Percentiles rank a stretch among this genome's conserved stretches.
Conservation (phyloP, 2,329 filamentous ascomycete genomes). For the Aspergillus hortae region DNA sequence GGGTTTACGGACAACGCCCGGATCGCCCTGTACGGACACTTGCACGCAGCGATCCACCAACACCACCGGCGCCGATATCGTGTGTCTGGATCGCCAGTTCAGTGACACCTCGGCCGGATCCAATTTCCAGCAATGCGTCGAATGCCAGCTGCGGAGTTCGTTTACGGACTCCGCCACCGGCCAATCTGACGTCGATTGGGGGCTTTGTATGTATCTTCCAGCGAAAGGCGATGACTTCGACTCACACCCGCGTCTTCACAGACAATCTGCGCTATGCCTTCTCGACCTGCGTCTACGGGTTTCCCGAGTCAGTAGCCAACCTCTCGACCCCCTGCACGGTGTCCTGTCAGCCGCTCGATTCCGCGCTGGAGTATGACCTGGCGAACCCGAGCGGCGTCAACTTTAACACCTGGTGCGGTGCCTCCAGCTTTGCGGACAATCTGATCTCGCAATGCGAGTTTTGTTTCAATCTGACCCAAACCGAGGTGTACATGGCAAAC, state of each 20-base stretch:
- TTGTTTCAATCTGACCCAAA: slow-evolving; percentile 42
- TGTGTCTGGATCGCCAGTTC: slow-evolving; percentile 39
- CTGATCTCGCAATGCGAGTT: slow-evolving; percentile 39
- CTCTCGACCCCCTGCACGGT: slow-evolving; percentile 45
- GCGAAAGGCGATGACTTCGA: neutral
- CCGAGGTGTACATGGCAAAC: slow-evolving; percentile 41
- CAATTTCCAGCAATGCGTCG: slow-evolving; percentile 39
- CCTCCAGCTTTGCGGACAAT: slow-evolving; percentile 38
- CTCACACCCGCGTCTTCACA: slow-evolving; percentile 16
- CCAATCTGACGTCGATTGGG: slow-evolving; percentile 45
- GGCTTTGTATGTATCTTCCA: slow-evolving; percentile 38
- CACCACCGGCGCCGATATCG: slow-evolving; percentile 40
- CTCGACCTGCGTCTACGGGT: slow-evolving; percentile 42
- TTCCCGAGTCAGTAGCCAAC: slow-evolving; percentile 32
- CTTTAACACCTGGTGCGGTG: slow-evolving; percentile 37
- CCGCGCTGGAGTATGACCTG: slow-evolving; percentile 31
- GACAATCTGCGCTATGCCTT: slow-evolving; percentile 46
- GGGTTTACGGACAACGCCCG: slow-evolving; percentile 29
- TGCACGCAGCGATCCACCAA: slow-evolving; percentile 31
- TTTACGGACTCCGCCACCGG: slow-evolving; percentile 30
- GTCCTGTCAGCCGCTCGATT: slow-evolving; percentile 33
- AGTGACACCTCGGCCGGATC: slow-evolving; percentile 29
- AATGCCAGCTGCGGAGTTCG: slow-evolving; percentile 40
- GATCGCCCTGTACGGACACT: slow-evolving; percentile 37
- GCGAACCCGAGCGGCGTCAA: slow-evolving; percentile 25